Base-by-base conservation (phyloP, 1,284 basidiomycete genomes). In the Marasmius fiardii region DNA sequence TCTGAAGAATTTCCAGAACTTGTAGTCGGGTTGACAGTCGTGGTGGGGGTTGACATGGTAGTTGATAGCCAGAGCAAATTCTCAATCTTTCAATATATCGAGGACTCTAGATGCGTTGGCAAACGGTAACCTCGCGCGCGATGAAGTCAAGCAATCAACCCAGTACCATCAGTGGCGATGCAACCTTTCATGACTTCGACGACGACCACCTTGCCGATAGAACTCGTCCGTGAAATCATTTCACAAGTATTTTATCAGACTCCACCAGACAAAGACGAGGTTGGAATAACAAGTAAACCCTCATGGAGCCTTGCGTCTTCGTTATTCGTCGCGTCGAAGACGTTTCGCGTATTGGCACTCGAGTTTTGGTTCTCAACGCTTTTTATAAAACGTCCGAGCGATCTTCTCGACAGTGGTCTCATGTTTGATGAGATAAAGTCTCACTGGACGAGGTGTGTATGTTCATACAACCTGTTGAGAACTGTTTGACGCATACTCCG, bases 321-420 rank as follows among this genome's bases (percentile, higher is more conserved):
- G 2, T 58, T 72, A 24, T 67, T 66, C 21, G 52, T 66, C 6
- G 55, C 66, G n/a, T 71, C 64, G 3, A 68, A 61, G 45, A 51
- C 51, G 7, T 68, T 65, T 54, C 66, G 70, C 24, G 49, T 58
- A 3, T 53, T 70, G 8, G 60, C 61, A 16, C 59, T 73, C 1
- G 63, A 64, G 39, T 54, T 53, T 53, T 73, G 71, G 71, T 73
- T 73, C 58, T 58, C 59, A 31, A 56, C 48, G 5, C 58, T 73
- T 5, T 67, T 58, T 50, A 52, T 68, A 21, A 58, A 57, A 28
- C 58, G 50, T 4, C 54, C 64, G 0, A 45, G 45, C 1, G 68
- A 71, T 52, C 43, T 58, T 12, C 20, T 70, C 1, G 43, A 54
- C 28, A 33, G 51, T 16, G 51, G 64, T 26, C 33, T 56, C 34